phyloP scores from a whole-genome alignment of 192 early-diverging fungal genomes.

The Coemansia biformis region DNA sequence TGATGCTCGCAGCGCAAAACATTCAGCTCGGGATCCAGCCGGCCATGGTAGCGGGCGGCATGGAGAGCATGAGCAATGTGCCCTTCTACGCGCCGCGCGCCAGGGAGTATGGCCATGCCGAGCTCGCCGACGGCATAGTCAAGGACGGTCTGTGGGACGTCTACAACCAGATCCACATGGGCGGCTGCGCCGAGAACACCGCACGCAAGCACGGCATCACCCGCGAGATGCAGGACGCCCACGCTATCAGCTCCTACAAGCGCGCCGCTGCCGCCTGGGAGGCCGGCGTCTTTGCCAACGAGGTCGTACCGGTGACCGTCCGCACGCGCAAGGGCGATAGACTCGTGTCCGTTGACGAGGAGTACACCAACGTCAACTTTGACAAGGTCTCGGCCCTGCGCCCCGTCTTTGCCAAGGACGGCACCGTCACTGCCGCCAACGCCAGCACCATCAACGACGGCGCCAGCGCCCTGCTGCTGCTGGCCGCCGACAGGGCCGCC shows the following conservation, averaged over 20 bases:
- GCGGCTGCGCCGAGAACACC: constrained; percentile 79
- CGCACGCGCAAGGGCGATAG: constrained; percentile 78
- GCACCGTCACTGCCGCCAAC: constrained; percentile 94
- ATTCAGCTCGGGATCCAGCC: constrained; percentile 72
- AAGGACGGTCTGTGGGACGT: constrained; percentile 96
- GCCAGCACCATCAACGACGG: constrained; percentile 94
- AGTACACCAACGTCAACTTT: constrained; percentile 89
- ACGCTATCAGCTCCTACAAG: constrained; percentile 81
- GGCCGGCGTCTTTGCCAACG: constrained; percentile 69
- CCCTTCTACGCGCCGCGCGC: constrained; percentile 67
- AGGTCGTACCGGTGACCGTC: constrained; percentile 81
- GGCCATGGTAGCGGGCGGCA: constrained; percentile 88
- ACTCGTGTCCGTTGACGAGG: constrained; percentile 80
- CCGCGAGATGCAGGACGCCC: constrained; percentile 84
- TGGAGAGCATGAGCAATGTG: constrained; percentile 95
- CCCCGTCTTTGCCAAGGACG: constrained; percentile 82
- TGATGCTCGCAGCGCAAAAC: constrained; percentile 84
- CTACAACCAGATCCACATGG: constrained; percentile 84
- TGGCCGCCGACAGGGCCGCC: constrained; percentile 68
- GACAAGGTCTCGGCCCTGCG: constrained; percentile 77
- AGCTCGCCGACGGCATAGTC: constrained; percentile 78
- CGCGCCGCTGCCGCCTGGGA: constrained; percentile 86
- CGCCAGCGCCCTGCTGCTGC: constrained; percentile 85
- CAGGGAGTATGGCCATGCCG: constrained; percentile 74
- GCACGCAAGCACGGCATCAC: constrained; percentile 81